Evolutionary conservation across 306 rosid genomes (phyloP), one percentile per base, ranked within the genome.

Genomic region (Mimosa pudica): DNA sequence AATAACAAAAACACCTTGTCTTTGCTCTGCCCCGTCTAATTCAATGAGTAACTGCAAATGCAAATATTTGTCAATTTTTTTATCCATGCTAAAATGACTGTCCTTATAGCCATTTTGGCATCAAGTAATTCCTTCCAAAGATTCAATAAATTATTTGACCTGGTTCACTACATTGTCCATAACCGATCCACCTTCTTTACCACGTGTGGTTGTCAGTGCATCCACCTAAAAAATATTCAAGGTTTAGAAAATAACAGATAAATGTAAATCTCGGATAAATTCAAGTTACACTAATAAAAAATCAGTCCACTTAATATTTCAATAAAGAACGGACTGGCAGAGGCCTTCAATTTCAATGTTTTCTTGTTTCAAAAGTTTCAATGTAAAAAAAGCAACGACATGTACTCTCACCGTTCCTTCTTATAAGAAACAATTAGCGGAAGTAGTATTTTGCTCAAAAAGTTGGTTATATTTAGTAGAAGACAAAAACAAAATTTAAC

Each of bases 1-100:
- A 80, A 92, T 93, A 60, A 92, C 97, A 84, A 88, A 95, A 77
- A 95, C 97, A 74, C 98, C 98, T 13, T 70, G 91, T 32, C 97
- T 89, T 42, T 91, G 86, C 51, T 87, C 98, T 36, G 91, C 89
- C 16, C 98, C 98, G 51, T 91, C 95, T 85, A 95, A 87, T 86
- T 95, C 80, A 33, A 76, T 49, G 74, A 83, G 84, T 74, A 78
- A 74, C 82, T 85, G 85, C 71, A 80, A 80, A 71, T 17, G 45
- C 68, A 71, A 30, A 71, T 72, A 71, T 72, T 52, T 18, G 54
- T 74, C 74, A 58, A 49, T 73, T 65, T 81, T 10, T 11, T 66
- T 69, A 24, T 24, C 61, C 63, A 71, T 10, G 36, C 57, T 60
- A 18, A 57, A 60, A 61, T 17, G 17, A 16, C 45, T 11, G 5